A percentile compares a stretch with the other conserved stretches of the same genome.
phyloP scores from a whole-genome alignment of 345 rosid genomes.

The Euphorbia tirucalli region DNA sequence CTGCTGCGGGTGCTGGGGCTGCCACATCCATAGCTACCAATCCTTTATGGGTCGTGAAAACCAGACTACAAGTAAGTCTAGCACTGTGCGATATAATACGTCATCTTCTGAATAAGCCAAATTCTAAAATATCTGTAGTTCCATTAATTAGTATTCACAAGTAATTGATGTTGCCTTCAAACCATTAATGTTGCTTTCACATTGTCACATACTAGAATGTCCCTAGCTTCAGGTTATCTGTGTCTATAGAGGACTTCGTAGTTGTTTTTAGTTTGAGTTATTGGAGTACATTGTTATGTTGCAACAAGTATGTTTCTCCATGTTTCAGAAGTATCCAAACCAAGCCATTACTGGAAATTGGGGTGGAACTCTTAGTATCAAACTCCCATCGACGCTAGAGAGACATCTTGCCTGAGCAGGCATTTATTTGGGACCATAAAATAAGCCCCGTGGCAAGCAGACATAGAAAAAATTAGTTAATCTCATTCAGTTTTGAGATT shows the following conservation, averaged over 20 bases:
- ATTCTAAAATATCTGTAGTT: background rate
- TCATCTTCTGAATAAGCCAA: background rate
- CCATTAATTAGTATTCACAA: constrained; percentile 1
- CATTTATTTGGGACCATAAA: constrained; percentile 4
- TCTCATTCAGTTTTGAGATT: constrained; percentile 4
- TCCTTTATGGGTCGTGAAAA: constrained; percentile 99
- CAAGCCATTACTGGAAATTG: constrained; percentile 1
- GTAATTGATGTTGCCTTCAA: constrained; percentile 5
- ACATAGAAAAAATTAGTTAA: background rate
- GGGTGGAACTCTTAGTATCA: constrained; percentile 5
- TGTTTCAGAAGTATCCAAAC: constrained; percentile 7
- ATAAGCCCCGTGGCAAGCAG: constrained; percentile 1
- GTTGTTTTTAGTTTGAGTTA: constrained; percentile 7
- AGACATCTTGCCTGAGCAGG: background rate
- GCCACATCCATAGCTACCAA: constrained; percentile 82
- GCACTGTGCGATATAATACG: background rate
- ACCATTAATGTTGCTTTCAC: background rate
- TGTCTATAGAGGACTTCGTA: background rate
- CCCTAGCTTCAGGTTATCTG: background rate
- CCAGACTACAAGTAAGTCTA: constrained; percentile 82
- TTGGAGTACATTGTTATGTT: background rate
- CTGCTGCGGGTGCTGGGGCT: constrained; percentile 96
- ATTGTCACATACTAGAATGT: background rate
- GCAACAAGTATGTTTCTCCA: background rate
- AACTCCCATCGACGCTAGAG: constrained; percentile 7